These are phyloP conservation scores for Syzygium grande DNA, from an alignment of 345 rosid genomes.

Conservation along the genomic window DNA sequence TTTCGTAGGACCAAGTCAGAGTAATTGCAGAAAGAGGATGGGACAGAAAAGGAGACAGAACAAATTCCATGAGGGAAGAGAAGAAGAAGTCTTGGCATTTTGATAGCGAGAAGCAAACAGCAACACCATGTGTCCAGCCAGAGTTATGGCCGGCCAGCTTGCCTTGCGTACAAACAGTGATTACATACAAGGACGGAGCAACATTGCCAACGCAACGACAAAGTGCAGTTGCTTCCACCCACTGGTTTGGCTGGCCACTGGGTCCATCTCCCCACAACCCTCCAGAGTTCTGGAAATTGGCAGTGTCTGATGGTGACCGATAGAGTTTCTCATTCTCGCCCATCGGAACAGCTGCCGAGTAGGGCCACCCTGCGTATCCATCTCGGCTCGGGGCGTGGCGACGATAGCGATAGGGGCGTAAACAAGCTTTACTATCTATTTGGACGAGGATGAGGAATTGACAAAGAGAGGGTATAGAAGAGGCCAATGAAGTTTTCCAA, in stretches of 20 bases:
- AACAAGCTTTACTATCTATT: not conserved
- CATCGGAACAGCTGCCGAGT: not conserved
- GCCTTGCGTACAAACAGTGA: not conserved
- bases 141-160: not conserved
- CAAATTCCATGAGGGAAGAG: not conserved
- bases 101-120: not conserved
- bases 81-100: not conserved
- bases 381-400: not conserved
- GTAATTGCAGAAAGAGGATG: not conserved
- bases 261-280: not conserved
- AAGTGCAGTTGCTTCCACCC: not conserved
- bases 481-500: constrained; percentile 15
- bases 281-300: not conserved
- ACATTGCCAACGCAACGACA: not conserved
- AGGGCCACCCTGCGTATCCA: not conserved
- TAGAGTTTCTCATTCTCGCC: not conserved
- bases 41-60: not conserved
- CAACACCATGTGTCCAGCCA: not conserved
- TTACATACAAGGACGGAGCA: not conserved
- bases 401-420: not conserved
- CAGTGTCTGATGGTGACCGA: not conserved
- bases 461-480: constrained; percentile 3
- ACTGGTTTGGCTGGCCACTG: not conserved
- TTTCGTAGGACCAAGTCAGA: not conserved
- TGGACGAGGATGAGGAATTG: not conserved